These are phyloP conservation scores for Botryotinia calthae DNA, from an alignment of 2,329 filamentous ascomycete genomes.

Conservation along the genomic window DNA sequence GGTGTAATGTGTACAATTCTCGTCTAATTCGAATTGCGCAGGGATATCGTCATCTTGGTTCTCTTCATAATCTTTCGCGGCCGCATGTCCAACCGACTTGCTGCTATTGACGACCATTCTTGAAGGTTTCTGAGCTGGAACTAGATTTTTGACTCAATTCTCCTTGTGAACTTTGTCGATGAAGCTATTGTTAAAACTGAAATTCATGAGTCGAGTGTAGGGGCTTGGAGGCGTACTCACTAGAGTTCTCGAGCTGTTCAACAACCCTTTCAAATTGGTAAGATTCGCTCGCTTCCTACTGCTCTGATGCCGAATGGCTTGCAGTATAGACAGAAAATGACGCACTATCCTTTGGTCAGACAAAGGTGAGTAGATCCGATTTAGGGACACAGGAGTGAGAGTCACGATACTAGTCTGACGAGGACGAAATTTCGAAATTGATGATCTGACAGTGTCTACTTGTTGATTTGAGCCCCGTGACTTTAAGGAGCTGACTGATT, in stretches of 20 bases:
- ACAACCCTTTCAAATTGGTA: neutral
- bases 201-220: neutral
- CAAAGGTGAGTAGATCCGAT: neutral
- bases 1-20: slow-evolving; percentile 73
- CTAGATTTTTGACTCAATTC: neutral
- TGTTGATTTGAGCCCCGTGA: neutral
- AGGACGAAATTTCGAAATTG: neutral
- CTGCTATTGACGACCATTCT: slow-evolving; percentile 9
- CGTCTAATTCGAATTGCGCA: slow-evolving; percentile 47
- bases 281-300: neutral
- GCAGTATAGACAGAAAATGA: neutral
- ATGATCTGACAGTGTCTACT: neutral
- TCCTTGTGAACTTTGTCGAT: neutral
- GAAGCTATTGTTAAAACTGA: neutral
- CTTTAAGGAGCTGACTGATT: neutral
- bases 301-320: neutral
- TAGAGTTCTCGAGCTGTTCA: neutral
- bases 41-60: neutral
- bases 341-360: neutral
- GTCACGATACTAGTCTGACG: neutral
- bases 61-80: neutral
- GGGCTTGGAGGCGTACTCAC: neutral
- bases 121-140: neutral
- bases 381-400: neutral
- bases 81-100: neutral